Evolutionary conservation across 176 grass and related monocot species (phyloP), one percentile per base, ranked within the genome.

Genomic region (Hyparrhenia diplandra): DNA sequence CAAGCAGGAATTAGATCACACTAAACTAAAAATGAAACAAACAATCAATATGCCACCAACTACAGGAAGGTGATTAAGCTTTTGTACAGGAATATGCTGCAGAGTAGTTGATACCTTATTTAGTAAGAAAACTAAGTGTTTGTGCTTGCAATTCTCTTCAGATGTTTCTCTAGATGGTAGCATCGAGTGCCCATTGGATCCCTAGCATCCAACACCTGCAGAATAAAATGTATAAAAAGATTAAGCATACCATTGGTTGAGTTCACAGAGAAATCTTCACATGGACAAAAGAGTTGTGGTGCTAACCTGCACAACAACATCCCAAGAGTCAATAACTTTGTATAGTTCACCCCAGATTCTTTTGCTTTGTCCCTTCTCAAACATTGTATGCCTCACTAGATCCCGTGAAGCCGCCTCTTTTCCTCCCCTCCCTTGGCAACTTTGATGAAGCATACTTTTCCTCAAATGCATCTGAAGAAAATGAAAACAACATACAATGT

Each of bases 311-410:
- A 98, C 92, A 63, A 98, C 92, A 60, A 98, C 95, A 87, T 98
- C 92, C 28, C 90, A 98, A 21, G 95, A 98, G 67, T 98, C 92
- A 45, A 98, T 77, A 81, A 98, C 95, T 92, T 94, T 98, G 84
- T 98, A 98, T 18, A 98, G 84, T 84, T 94, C 95, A 90, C 95
- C 95, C 95, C 95, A 98, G 67, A 98, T 98, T 81, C 92, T 85
- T 85, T 98, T 98, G 83, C 92, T 94, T 68, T 94, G 92, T 17
- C 95, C 95, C 69, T 98, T 98, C 83, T 98, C 95, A 75, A 98
- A 98, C 95, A 98, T 98, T 18, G 92, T 98, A 77, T 98, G 95
- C 21, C 95, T 85, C 12, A 98, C 95, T 32, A 98, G 84, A 77
- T 98, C 95, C 81, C 92, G 84, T 71, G n/a, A 98, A 88, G 12